Evolutionary conservation across 805 yeast genomes (phyloP), one percentile per base, ranked within the genome.

Genomic region (Brettanomyces nanus): DNA sequence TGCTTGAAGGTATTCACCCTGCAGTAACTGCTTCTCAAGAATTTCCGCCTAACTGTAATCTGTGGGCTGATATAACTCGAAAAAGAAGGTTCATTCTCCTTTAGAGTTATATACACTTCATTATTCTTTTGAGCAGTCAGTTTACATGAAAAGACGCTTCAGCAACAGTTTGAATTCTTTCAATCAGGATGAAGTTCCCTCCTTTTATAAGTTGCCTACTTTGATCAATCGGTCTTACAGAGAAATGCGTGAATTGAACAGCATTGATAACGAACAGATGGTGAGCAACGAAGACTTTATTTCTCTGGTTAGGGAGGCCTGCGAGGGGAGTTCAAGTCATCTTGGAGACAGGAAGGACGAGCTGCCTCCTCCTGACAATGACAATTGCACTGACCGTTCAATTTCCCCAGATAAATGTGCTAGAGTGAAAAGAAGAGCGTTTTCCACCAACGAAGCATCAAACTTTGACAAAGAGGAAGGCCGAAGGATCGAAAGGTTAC

Each of bases 361-460:
- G 7, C 10, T 9, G 26, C 7, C 7, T 7, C 26, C 11, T 23
- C 26, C 26, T 23, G 26, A 23, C 26, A 28, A 23, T 31, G n/a
- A n/a, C n/a, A n/a, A n/a, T n/a, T n/a, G n/a, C n/a, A n/a, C n/a
- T n/a, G n/a, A n/a, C n/a, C n/a, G n/a, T n/a, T n/a, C n/a, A n/a
- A n/a, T n/a, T n/a, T n/a, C n/a, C n/a, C n/a, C n/a, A n/a, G n/a
- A n/a, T n/a, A 33, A 3, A 31, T 31, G 20, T n/a, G 35, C 39
- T 20, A 41, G 33, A 3, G 62, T 61, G 38, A 49, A 74, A 29
- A 65, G 72, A 10, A 63, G 81, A 48, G 75, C 78, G 0, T 78
- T 70, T 49, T 80, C 86, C 3, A 87, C 79, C 45, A 71, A 71
- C 18, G 87, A 80, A 48, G 70, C 74, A 29, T 68, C 70, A 26